Evolutionary conservation across 2,329 filamentous ascomycete species (phyloP).

Genomic region (Apiospora malaysiana): DNA sequence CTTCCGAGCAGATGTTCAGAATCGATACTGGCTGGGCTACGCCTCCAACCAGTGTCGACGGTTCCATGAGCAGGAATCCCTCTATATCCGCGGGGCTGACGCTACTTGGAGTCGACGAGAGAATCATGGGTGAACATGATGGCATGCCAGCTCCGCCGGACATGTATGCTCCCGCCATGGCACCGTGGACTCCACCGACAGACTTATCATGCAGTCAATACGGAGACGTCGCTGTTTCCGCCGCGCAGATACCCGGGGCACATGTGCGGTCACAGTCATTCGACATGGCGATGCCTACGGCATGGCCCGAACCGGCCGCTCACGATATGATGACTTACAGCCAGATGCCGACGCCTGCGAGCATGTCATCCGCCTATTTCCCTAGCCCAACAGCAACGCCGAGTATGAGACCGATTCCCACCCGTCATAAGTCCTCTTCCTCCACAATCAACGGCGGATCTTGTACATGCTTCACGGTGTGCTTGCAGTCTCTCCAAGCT

Average conservation of each 20-base stretch:
- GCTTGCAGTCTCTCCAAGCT: conserved; percentile 52
- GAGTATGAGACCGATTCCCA: conserved; percentile 37
- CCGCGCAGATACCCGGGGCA: conserved; percentile 34
- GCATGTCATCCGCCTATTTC: conserved; percentile 45
- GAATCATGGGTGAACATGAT: conserved; percentile 31
- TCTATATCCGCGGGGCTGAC: conserved; percentile 43
- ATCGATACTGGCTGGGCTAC: conserved; percentile 47
- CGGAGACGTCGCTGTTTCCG: conserved; percentile 40
- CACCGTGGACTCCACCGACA: conserved; percentile 46
- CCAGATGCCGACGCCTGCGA: conserved; percentile 43
- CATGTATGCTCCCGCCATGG: conserved; percentile 43
- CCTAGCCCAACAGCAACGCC: conserved; percentile 48
- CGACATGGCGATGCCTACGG: conserved; percentile 41
- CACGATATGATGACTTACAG: conserved; percentile 43
- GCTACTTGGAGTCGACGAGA: conserved; percentile 40
- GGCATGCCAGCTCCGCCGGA: conserved; percentile 37
- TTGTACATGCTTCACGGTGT: conserved; percentile 54
- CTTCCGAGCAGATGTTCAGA: conserved; percentile 42
- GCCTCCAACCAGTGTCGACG: conserved; percentile 43
- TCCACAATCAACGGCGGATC: conserved; percentile 36
- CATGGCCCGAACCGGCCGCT: conserved; percentile 37
- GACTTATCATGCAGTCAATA: conserved; percentile 43
- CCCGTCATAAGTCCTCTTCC: conserved; percentile 38
- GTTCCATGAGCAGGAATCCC: conserved; percentile 40
- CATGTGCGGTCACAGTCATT: conserved; percentile 45